Base-by-base conservation (phyloP, 2,329 filamentous ascomycete genomes). In the Ramularia endophylla region DNA sequence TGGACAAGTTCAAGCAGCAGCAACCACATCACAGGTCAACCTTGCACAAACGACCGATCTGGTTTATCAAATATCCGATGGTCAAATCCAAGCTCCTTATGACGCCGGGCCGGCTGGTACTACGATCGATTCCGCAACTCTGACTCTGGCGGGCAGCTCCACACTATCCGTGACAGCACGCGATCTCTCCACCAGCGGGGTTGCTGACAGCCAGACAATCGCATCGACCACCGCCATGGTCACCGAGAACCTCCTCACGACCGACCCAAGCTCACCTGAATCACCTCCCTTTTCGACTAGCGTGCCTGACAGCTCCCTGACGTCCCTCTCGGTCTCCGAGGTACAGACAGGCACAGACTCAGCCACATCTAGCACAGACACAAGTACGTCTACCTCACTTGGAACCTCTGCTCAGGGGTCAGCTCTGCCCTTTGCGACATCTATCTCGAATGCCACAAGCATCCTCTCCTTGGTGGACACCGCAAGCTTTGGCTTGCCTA, bases 391-490 rank as follows among this genome's bases (percentile, higher is more conserved):
- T 13, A 55, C 53, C 2, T 45, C 52, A 6, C 41, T 62, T 15
- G 47, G 58, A 20, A 54, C 57, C 0, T 53, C 48, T 7, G 52
- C 54, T 22, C 44, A 58, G 16, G 48, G 55, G 2, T 48, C 53
- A 5, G 43, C 46, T 3, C 41, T 48, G n/a, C 60, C 61, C 4
- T 61, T 62, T 36, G 50, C 50, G 5, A 61, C 60, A 5, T 51
- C 50, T 2, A 35, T 58, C 7, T 46, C 44, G 1, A 50, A 36
- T 27, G 47, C 48, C 3, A 57, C 54, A 1, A 47, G 50, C 16
- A 53, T 48, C 19, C 36, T 64, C 17, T 58, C 60, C 2, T 47
- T 64, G 6, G 52, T 61, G 18, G 46, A 59, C 17, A 55, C 56
- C 1, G 47, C 46, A 8, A 57, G 54, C 17, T 45, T 60, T 12